These are phyloP conservation scores for Fusarium sp. DNA, from an alignment of 2,329 filamentous ascomycete genomes.

Conservation along the genomic window DNA sequence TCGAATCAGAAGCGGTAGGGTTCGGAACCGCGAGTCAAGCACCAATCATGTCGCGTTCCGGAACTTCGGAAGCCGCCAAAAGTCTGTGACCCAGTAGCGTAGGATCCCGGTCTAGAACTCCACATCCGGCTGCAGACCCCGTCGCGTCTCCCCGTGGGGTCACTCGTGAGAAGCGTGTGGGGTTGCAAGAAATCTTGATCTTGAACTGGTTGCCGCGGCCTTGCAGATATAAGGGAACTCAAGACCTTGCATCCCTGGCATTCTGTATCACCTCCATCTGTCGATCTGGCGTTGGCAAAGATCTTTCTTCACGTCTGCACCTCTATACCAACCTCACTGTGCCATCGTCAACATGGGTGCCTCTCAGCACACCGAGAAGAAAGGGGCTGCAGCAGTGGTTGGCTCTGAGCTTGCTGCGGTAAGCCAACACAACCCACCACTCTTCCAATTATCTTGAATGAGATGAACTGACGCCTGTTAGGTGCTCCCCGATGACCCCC, in stretches of 20 bases:
- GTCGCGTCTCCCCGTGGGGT: constrained; percentile 12
- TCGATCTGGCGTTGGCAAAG: background rate
- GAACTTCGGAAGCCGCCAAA: too few species aligned
- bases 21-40: background rate
- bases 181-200: constrained; percentile 12
- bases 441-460: background rate
- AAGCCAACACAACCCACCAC: background rate
- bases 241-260: background rate
- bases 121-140: background rate
- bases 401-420: constrained; percentile 39
- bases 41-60: background rate
- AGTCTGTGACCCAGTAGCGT: background rate
- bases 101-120: constrained; percentile 1
- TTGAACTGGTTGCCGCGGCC: background rate
- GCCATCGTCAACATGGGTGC: constrained; percentile 2
- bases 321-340: background rate
- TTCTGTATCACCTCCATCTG: background rate
- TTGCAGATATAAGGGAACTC: constrained; percentile 7
- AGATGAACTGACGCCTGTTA: constrained; percentile 4
- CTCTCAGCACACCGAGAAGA: constrained; percentile 11
- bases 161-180: constrained; percentile 3
- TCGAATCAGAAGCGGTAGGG: background rate
- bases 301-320: background rate
- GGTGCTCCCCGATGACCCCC: constrained; percentile 59
- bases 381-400: constrained; percentile 29